Base-by-base conservation (phyloP, 73 alveolate species). In the Tetrahymena thermophila region DNA sequence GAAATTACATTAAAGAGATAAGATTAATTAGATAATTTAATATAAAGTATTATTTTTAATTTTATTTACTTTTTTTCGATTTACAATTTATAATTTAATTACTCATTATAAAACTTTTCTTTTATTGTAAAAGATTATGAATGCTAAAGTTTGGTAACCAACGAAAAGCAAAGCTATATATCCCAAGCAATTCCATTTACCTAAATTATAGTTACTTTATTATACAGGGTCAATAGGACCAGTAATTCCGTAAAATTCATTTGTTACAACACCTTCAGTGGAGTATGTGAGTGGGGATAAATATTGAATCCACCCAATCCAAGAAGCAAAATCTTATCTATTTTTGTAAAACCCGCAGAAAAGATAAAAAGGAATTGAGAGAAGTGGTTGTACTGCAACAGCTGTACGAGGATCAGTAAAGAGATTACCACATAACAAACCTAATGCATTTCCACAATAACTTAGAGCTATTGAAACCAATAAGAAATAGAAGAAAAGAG, bases 261-360 rank as follows among this genome's bases (percentile, higher is more conserved):
- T 93, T 34, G 85, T 35, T 5, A 95, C 94, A 11, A 95, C 57
- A 93, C 94, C 43, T 56, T 95, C 97, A 16, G 94, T 58, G n/a
- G 96, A 94, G 57, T 95, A 95, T 43, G 96, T 95, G 83, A 95
- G 94, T 31, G 97, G 97, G 13, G 97, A 95, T 34, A 95, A 34
- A 55, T 93, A 95, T 93, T 95, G 37, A 10, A 93, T 44, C 97
- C 97, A 95, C 93, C 94, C 42, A 44, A 95, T 57, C 94, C 95
- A 95, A 14, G 25, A 37, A 14, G 96, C 94, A 85, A 56, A 35
- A 34, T 37, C 37, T 10, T 42, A 31, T 43, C 94, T 93, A 50
- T 95, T 95, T 19, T 93, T 93, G 56, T 95, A 95, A 95, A 95
- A 93, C 25, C 97, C 97, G 25, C 96, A 94, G 83, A 93, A 44